Conservation (phyloP, 78 protist species). For the Cavenderia fasciculata region DNA sequence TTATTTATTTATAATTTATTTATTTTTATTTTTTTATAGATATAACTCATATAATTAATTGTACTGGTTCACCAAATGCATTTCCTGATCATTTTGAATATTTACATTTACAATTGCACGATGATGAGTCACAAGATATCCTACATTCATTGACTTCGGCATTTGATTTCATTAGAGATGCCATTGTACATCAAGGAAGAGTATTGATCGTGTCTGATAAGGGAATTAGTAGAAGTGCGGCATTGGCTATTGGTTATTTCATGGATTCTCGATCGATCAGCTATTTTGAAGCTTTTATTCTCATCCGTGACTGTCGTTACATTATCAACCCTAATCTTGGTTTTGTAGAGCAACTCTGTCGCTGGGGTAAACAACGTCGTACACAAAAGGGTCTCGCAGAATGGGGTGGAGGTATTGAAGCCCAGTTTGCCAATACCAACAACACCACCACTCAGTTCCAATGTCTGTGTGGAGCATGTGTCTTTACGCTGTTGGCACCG, state of each 20-base stretch:
- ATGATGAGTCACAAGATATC: slow-evolving; percentile 49
- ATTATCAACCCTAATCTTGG: slow-evolving; percentile 65
- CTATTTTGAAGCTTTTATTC: slow-evolving; percentile 73
- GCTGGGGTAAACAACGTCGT: slow-evolving; percentile 79
- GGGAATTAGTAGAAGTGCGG: slow-evolving; percentile 63
- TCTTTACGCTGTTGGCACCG: slow-evolving; percentile 50
- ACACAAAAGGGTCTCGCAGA: slow-evolving; percentile 63
- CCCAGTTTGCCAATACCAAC: slow-evolving; percentile 5
- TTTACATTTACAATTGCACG: slow-evolving; percentile 60
- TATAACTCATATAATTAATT: slow-evolving; percentile 63
- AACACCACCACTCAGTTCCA: slow-evolving; percentile 36
- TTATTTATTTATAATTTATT: neutral
- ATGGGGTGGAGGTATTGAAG: slow-evolving; percentile 54
- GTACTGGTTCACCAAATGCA: slow-evolving; percentile 78
- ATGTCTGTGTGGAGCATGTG: slow-evolving; percentile 83
- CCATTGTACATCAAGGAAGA: slow-evolving; percentile 49
- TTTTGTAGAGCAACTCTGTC: slow-evolving; percentile 75
- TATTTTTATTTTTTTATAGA: neutral
- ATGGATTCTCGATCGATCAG: slow-evolving; percentile 69
- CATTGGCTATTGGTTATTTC: slow-evolving; percentile 75
- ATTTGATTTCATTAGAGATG: slow-evolving; percentile 72
- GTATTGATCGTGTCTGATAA: slow-evolving; percentile 61
- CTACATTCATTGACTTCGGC: slow-evolving; percentile 22
- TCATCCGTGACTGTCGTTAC: slow-evolving; percentile 69
- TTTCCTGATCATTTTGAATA: slow-evolving; percentile 61